Conservation (phyloP, 495 filamentous ascomycete species). For the Talaromyces trachyspermus region DNA sequence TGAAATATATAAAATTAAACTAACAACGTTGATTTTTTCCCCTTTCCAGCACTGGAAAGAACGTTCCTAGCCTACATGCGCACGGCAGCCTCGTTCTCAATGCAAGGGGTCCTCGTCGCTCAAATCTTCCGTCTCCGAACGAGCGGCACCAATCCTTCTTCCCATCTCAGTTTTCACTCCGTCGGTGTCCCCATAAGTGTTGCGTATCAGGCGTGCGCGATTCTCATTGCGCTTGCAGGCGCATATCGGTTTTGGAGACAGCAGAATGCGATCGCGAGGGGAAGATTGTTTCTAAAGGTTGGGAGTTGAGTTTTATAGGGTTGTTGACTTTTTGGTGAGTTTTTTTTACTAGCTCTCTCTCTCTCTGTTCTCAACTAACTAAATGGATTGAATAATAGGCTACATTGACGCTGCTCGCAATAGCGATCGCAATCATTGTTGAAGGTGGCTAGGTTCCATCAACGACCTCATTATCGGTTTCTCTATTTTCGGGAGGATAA, state of each 20-base stretch:
- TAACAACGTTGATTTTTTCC: neutral
- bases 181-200: conserved; percentile 60
- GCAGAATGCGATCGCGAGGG: conserved; percentile 58
- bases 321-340: conserved; percentile 45
- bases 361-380: neutral
- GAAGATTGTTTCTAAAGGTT: conserved; percentile 60
- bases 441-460: conserved; percentile 12
- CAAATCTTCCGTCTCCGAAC: conserved; percentile 59
- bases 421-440: conserved; percentile 25
- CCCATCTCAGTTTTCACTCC: conserved; percentile 48
- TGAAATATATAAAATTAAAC: too few relatives aligned
- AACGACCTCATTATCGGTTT: neutral
- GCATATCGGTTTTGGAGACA: conserved; percentile 61
- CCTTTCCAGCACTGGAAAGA: conserved; percentile 59
- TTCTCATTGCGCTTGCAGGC: conserved; percentile 50
- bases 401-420: conserved; percentile 19
- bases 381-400: conserved; percentile 12
- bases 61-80: conserved; percentile 75
- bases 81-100: conserved; percentile 60
- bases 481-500: neutral
- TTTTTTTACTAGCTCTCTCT: neutral
- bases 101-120: conserved; percentile 57
- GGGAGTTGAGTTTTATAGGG: conserved; percentile 55
- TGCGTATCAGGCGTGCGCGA: conserved; percentile 49
- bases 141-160: conserved; percentile 19